Percentiles rank a stretch among this genome's conserved stretches.
phyloP scores from a whole-genome alignment of 78 protist species.

The Acrasis kona region DNA sequence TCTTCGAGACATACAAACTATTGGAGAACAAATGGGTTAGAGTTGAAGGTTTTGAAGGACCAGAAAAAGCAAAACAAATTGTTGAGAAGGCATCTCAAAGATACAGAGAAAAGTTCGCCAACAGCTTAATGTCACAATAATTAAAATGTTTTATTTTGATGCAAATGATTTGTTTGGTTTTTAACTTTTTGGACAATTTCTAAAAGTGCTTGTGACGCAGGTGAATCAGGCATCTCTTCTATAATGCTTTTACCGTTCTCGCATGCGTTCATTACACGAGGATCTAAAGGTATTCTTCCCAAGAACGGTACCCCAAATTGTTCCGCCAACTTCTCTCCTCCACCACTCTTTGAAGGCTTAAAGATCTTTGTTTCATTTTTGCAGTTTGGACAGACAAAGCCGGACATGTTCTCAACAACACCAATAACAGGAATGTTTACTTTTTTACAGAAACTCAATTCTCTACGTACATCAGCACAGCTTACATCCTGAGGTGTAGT shows the following conservation, averaged over 20 bases:
- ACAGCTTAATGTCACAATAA: no score
- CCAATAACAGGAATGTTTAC: slow-evolving; percentile 83
- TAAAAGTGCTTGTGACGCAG: neutral
- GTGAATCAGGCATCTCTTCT: neutral
- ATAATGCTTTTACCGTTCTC: slow-evolving; percentile 31
- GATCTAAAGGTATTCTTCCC: slow-evolving; percentile 56
- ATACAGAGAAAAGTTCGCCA: no score
- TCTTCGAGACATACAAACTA: slow-evolving; percentile 12
- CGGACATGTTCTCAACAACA: slow-evolving; percentile 97
- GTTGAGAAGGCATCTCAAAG: neutral
- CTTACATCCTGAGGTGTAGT: slow-evolving; percentile 97
- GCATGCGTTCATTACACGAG: slow-evolving; percentile 22
- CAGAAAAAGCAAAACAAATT: neutral
- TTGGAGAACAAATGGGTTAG: neutral
- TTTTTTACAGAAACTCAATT: slow-evolving; percentile 86
- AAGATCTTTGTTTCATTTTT: neutral
- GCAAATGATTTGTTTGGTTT: no score
- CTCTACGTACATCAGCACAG: slow-evolving; percentile 83
- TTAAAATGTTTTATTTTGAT: no score
- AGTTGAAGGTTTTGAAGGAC: neutral
- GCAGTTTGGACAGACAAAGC: slow-evolving; percentile 95
- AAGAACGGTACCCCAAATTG: slow-evolving; percentile 29
- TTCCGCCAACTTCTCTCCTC: slow-evolving; percentile 17
- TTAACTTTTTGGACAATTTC: no score
- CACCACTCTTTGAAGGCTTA: neutral